Evolutionary conservation across 2,329 filamentous ascomycete genomes (phyloP), one percentile per base, ranked within the genome.

Genomic region (Stagonosporopsis chrysanthemi): DNA sequence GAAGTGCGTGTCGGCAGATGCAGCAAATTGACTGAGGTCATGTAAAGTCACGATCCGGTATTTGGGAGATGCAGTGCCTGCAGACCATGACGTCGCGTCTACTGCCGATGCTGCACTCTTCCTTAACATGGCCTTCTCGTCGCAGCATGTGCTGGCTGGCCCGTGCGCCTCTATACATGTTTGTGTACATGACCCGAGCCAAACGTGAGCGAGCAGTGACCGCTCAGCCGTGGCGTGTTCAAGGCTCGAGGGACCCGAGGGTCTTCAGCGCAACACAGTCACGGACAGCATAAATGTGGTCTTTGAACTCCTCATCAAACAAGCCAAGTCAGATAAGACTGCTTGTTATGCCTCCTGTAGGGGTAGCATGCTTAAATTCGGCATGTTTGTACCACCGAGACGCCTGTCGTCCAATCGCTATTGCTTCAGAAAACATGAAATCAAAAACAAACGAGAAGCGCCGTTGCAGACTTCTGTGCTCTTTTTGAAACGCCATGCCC

Each of bases 401-500:
- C 26, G 41, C 41, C 35, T 22, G 31, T 31, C 33, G 19, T 36
- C 40, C 26, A 24, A 44, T 51, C 46, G 35, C 38, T 53, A 40
- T 40, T n/a, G 45, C 40, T 55, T 43, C 49, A 58, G 23, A 17
- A 7, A 5, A 4, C n/a, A 26, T 11, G n/a, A 22, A 33, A 17
- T 11, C 26, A 46, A 39, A 11, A 43, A 42, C 49, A 60, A 56
- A 57, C 35, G 24, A 60, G 48, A 66, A 45, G 50, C 45, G 54
- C 43, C 52, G 23, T 48, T 45, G 50, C 55, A 57, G 44, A 50
- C 36, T 40, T 56, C 49, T 47, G 53, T 45, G 36, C 39, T 58
- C 49, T 62, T 68, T 57, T 58, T 52, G 43, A 66, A 70, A 70
- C 67, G 65, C 68, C 68, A 44, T 68, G 57, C 58, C 64, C 62